Evolutionary conservation across 2,329 filamentous ascomycete species (phyloP).

Genomic region (Zarea fungicola): DNA sequence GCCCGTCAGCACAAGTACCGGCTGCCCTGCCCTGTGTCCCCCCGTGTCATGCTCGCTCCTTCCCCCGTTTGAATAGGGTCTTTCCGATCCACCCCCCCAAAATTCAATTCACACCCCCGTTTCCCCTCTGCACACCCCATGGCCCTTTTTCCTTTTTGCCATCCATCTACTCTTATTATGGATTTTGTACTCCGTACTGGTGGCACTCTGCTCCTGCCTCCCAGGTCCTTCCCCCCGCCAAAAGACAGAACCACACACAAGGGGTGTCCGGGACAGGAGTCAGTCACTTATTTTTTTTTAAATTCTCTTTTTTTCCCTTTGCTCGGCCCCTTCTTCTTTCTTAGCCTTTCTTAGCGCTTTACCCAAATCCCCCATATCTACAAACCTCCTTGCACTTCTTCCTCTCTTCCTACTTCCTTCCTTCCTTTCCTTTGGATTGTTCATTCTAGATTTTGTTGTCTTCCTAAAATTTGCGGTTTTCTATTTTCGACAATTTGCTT

Average conservation of each 20-base stretch:
- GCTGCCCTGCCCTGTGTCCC: background rate
- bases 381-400: slow-evolving; percentile 15
- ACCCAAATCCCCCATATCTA: slow-evolving; percentile 17
- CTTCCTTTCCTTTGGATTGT: slow-evolving; percentile 12
- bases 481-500: slow-evolving; percentile 15
- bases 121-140: slow-evolving; percentile 2
- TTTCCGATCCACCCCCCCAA: slow-evolving; percentile 7
- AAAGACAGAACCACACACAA: background rate
- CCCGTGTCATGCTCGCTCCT: background rate
- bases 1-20: too few relatives aligned
- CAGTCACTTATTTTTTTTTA: slow-evolving; percentile 4
- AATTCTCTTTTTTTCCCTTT: slow-evolving; percentile 3
- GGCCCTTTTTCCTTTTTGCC: background rate
- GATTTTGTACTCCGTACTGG: background rate
- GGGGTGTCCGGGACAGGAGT: slow-evolving; percentile 12
- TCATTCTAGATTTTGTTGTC: slow-evolving; percentile 10
- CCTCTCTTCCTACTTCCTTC: slow-evolving; percentile 17
- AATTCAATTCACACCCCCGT: background rate
- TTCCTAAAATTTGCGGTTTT: too few relatives aligned
- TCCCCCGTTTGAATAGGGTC: background rate
- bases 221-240: background rate
- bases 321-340: slow-evolving; percentile 11
- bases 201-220: too few relatives aligned
- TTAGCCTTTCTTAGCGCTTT: slow-evolving; percentile 16
- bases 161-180: background rate